Base-by-base conservation (phyloP, 2,329 filamentous ascomycete species). In the Hymenoscyphus infarciens region DNA sequence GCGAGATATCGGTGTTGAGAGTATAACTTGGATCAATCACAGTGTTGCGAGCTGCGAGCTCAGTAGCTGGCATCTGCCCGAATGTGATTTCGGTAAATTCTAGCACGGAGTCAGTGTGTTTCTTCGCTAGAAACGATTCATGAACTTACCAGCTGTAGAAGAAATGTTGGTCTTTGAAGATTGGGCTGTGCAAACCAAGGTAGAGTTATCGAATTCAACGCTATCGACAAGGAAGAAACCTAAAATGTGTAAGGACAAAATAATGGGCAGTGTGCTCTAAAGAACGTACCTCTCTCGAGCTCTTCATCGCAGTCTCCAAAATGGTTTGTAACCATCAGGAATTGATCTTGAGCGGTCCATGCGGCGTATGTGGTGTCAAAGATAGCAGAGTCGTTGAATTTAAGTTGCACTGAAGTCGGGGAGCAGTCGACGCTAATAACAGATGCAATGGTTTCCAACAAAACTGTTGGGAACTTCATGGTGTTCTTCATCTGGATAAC, bases 311-410 rank as follows among this genome's bases (percentile, higher is more conserved):
- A 79, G 62, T 77, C 72, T 33, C 76, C 77, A 22, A 75, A 61
- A 67, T 79, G 75, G 69, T 78, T 79, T 15, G 78, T 80, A 64
- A 80, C 73, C 57, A 80, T 66, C 49, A 78, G 70, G 42, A 80
- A 66, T 6, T 61, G 57, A 1, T 60, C 62, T 13, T 69, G 54
- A 7, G 54, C 59, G n/a, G 63, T 54, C 75, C 74, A 76, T 19
- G 65, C 56, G 27, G 27, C 35, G 35, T 66, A 61, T n/a, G 68
- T 63, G 6, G 62, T 61, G 10, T 55, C 55, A 64, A 75, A 76
- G 7, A 69, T 67, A 7, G 61, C 33, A 5, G 67, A 63, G 35
- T 67, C 64, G 60, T 68, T 66, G 64, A 77, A 71, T 10, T 68
- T 68, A 7, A 70, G 54, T 16, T 60, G 45, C 19, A 76, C 69